phyloP scores from a whole-genome alignment of 768 basidiomycete species.

The Boletus edulis region DNA sequence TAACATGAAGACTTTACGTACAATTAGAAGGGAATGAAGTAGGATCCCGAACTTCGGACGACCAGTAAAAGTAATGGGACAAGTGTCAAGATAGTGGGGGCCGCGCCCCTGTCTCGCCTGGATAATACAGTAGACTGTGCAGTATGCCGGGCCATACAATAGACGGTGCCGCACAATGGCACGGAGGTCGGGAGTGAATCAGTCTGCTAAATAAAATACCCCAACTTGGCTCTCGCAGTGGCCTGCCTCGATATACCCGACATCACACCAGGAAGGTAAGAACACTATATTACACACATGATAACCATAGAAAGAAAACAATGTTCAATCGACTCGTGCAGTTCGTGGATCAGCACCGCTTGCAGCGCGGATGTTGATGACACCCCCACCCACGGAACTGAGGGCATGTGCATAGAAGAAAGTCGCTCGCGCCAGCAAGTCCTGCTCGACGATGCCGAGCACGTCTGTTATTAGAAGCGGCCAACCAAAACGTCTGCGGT shows the following conservation, averaged over 20 bases:
- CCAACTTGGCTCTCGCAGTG: too few species aligned
- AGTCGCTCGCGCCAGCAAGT: slow-evolving; percentile 33
- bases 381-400: slow-evolving; percentile 42
- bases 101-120: too few species aligned
- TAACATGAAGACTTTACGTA: too few species aligned
- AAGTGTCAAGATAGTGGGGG: too few species aligned
- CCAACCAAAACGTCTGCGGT: slow-evolving; percentile 43
- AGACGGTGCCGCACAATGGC: too few species aligned
- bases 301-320: background rate
- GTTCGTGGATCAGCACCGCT: slow-evolving; percentile 40
- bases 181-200: too few species aligned
- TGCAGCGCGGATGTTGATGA: slow-evolving; percentile 40
- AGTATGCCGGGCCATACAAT: too few species aligned
- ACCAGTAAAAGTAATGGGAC: too few species aligned
- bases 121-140: too few species aligned
- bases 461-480: slow-evolving; percentile 42
- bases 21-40: too few species aligned
- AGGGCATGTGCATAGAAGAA: slow-evolving; percentile 45
- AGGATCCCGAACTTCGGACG: too few species aligned
- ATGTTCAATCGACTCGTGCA: slow-evolving; percentile 32
- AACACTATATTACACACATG: background rate
- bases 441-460: slow-evolving; percentile 43
- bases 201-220: too few species aligned
- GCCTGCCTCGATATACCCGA: background rate
- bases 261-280: background rate